Base-by-base conservation (phyloP, 2,329 filamentous ascomycete species). In the Lasiodiplodia gonubiensis region DNA sequence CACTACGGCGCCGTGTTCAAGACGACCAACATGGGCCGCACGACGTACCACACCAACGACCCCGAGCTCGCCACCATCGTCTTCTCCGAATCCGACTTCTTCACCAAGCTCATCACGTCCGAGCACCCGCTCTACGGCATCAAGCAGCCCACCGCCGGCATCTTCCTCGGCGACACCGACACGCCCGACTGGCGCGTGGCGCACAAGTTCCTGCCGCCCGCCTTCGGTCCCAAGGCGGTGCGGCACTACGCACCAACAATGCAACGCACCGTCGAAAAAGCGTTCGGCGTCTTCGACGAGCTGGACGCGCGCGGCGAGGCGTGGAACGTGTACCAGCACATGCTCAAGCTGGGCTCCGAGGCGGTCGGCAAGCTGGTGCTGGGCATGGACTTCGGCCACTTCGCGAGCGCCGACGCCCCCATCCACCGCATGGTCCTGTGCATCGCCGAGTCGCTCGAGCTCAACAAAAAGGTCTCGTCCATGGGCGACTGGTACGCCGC, bases 131-230 rank as follows among this genome's bases (percentile, higher is more conserved):
- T 79, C 8, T 74, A 70, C 39, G 72, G 71, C 2, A 76, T 78
- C 70, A 79, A 74, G 66, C 68, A 76, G 23, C 68, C 74, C 6
- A 68, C 70, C 21, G 76, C 76, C 7, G 72, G 72, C 37, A 69
- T 79, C 0, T 79, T 79, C 68, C 54, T 77, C 4, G 70, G 70
- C 3, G 85, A 87, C 70, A 87, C 85, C 0, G 80, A 85, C 23
- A 83, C 81, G 0, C 78, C 82, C 18, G 80, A 83, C 66, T 88
- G 84, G 83, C 77, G 73, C 51, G 65, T 82, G 0, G 82, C 84
- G 0, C 88, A 89, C 79, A 90, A 89, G 73, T 90, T 89, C 74
- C 70, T 89, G 0, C 86, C 87, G 0, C 86, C 88, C 0, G 84
- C 86, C 0, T 77, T 89, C 12, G 83, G 83, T 0, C 86, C 87